These are phyloP conservation scores for Warburgia ugandensis DNA, from an alignment of 164 flowering plant genomes.

Conservation along the genomic window DNA sequence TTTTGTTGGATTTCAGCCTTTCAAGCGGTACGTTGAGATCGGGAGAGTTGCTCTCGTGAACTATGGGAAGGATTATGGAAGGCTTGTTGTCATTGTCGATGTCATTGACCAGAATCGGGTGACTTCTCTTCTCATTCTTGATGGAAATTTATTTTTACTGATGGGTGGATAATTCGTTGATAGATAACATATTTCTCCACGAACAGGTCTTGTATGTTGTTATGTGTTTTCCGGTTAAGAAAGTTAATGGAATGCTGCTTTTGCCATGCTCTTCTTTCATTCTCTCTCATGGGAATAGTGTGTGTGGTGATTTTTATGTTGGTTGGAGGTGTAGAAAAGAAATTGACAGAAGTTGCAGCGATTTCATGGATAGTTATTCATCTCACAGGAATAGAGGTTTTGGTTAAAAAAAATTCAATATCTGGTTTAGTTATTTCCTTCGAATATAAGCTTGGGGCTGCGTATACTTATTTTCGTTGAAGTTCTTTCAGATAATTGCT, in stretches of 20 bases:
- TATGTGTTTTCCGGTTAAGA: not conserved
- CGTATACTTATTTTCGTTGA: too few species aligned
- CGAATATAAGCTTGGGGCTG: too few species aligned
- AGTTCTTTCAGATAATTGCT: too few species aligned
- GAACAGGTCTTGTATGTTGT: not conserved
- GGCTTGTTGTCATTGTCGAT: conserved; percentile 19
- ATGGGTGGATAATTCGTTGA: not conserved
- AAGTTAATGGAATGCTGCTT: too few species aligned
- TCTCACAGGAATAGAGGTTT: too few species aligned
- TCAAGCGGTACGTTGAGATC: conserved; percentile 20
- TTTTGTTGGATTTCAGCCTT: conserved; percentile 9
- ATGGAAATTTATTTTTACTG: not conserved
- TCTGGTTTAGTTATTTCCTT: too few species aligned
- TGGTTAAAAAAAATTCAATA: too few species aligned
- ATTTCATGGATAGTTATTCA: too few species aligned
- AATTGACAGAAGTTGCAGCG: too few species aligned
- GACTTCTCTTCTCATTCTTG: not conserved
- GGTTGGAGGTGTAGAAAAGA: too few species aligned
- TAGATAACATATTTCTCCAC: too few species aligned
- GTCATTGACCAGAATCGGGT: conserved; percentile 18
- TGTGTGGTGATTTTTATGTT: too few species aligned
- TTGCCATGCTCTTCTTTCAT: not conserved
- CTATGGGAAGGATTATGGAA: conserved; percentile 18
- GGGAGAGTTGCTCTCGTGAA: conserved; percentile 19
- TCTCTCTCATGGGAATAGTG: not conserved